Percentiles rank a stretch among this genome's conserved stretches.
phyloP scores from a whole-genome alignment of 768 basidiomycete genomes.

The Termitomyces sp. region DNA sequence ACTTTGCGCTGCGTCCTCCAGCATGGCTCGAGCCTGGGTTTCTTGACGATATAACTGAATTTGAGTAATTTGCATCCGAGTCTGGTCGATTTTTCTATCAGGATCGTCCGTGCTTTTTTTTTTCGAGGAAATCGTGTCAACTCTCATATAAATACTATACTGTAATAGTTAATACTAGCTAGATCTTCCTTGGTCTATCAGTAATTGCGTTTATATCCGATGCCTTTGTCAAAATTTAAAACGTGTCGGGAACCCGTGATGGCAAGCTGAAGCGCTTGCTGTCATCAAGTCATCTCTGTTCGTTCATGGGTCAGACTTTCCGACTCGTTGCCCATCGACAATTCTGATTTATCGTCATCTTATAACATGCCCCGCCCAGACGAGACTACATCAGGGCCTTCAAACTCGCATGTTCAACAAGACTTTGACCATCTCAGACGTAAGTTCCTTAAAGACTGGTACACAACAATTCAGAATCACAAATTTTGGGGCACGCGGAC shows the following conservation, averaged over 20 bases:
- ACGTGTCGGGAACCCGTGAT: too few relatives aligned
- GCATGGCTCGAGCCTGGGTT: slow-evolving; percentile 13
- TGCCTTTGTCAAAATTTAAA: neutral
- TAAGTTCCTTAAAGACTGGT: neutral
- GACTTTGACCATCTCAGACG: neutral
- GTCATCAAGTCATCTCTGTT: neutral
- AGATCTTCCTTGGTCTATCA: neutral
- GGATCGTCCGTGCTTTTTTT: neutral
- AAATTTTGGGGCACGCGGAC: too few relatives aligned
- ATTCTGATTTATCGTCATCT: too few relatives aligned
- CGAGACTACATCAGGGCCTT: too few relatives aligned
- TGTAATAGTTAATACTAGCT: neutral
- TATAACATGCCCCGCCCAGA: too few relatives aligned
- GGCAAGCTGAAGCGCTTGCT: too few relatives aligned
- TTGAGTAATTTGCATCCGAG: neutral
- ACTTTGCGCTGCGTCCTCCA: slow-evolving; percentile 13
- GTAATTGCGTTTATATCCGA: neutral
- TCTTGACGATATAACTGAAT: slow-evolving; percentile 12
- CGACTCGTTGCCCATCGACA: too few relatives aligned
- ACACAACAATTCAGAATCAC: neutral
- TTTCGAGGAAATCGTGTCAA: neutral
- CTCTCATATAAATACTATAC: neutral
- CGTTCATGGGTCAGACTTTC: too few relatives aligned
- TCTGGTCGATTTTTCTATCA: neutral
- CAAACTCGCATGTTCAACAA: neutral